These are phyloP conservation scores for Yamadazyma takamatsuzukensis DNA, from an alignment of 805 yeast species.

Conservation along the genomic window DNA sequence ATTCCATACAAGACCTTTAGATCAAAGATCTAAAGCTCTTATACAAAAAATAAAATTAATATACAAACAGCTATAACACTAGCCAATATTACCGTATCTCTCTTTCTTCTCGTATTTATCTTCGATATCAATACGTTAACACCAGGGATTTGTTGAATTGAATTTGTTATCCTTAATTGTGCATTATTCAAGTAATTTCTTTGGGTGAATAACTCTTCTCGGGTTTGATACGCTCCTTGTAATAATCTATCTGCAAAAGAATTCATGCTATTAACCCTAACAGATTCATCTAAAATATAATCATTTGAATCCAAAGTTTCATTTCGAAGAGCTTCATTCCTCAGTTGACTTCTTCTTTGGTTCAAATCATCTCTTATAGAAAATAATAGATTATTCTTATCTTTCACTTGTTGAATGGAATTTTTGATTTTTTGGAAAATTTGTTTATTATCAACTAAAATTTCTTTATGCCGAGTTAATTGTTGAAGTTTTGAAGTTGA, in stretches of 20 bases:
- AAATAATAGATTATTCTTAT: constrained; percentile 67
- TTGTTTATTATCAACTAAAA: constrained; percentile 62
- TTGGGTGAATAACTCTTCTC: constrained; percentile 80
- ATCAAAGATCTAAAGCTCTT: neutral
- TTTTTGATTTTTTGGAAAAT: constrained; percentile 58
- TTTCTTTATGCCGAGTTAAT: constrained; percentile 76
- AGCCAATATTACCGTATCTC: constrained; percentile 85
- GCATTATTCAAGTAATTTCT: constrained; percentile 60
- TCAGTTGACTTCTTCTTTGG: constrained; percentile 3
- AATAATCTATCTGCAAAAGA: constrained; percentile 74
- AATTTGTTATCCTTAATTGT: constrained; percentile 56
- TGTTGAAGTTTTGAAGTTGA: constrained; percentile 78
- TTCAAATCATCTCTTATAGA: constrained; percentile 73
- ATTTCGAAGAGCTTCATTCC: too few species aligned
- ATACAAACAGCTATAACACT: constrained; percentile 69
- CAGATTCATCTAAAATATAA: constrained; percentile 74
- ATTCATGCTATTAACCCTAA: constrained; percentile 69
- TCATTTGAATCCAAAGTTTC: constrained; percentile 56
- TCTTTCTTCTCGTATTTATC: constrained; percentile 83
- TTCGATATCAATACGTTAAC: constrained; percentile 68
- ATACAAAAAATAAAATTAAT: constrained; percentile 53
- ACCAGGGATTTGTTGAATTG: constrained; percentile 77
- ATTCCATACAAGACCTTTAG: too few species aligned
- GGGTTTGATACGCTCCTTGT: constrained; percentile 81
- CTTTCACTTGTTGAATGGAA: constrained; percentile 68